Evolutionary conservation across 495 filamentous ascomycete genomes (phyloP), one percentile per base, ranked within the genome.

Genomic region (Saxispiralis lemnorum): DNA sequence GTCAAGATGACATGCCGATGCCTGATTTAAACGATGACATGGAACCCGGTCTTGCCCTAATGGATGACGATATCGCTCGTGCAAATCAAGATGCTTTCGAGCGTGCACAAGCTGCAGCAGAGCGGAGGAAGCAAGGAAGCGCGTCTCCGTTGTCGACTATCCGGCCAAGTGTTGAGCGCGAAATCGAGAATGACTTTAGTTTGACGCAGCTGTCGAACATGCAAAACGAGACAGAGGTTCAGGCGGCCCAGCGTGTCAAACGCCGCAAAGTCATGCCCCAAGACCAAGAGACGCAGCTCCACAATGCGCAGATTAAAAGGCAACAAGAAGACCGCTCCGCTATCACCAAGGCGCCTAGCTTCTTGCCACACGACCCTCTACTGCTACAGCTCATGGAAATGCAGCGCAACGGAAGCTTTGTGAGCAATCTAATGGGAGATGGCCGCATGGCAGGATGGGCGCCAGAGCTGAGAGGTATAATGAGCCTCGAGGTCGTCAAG

Each of bases 381-480:
- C 63, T 95, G 14, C 64, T 94, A 11, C 80, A 83, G 30, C 66
- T 97, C n/a, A 79, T 93, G 68, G 82, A 79, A 53, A 73, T 93
- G 63, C 87, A 92, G 57, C 82, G 79, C 55, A 84, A 73, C 35
- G 88, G 88, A 33, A 79, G 75, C 18, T 95, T 97, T 54, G 82
- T 93, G 9, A 80, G 77, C 32, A 75, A 69, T 51, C 72, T 83
- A 43, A 72, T 94, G 56, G 76, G 81, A 11, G 80, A 83, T 44
- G 80, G 75, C 15, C 76, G 81, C 45, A 79, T 76, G 42, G 70
- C 69, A 48, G 75, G 71, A 18, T 93, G 83, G 83, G 89, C 89
- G 11, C 89, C 87, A 2, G 89, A 97, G 60, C 71, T 97, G 6
- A 77, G 83, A 47, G 82, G 76, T 7, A 69, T 97, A 41, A 60